Evolutionary conservation across 176 grass and related monocot genomes (phyloP).

Genomic region (Cenchrus americanus): DNA sequence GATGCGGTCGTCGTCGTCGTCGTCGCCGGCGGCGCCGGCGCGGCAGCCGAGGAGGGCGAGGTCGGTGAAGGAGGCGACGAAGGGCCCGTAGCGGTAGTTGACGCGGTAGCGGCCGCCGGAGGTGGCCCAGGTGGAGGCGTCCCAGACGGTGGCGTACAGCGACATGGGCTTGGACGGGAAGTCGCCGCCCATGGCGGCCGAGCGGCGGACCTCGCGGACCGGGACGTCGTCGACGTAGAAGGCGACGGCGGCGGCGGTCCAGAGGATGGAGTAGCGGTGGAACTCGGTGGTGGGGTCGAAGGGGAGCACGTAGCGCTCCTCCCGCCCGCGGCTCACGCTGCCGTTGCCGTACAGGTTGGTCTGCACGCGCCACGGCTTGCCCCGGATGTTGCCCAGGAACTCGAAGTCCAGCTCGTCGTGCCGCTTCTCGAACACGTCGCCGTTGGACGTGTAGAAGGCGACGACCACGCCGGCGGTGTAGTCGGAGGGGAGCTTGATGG

Average conservation of each 20-base stretch:
- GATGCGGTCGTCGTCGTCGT: conserved; percentile 52
- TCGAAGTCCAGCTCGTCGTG: conserved; percentile 96
- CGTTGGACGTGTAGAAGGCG: conserved; percentile 89
- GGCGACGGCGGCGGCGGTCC: conserved; percentile 41
- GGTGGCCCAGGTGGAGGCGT: conserved; percentile 86
- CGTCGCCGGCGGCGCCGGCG: no score
- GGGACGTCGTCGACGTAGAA: conserved; percentile 87
- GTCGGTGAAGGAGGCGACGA: conserved; percentile 75
- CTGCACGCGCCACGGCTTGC: conserved; percentile 79
- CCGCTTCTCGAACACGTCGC: conserved; percentile 74
- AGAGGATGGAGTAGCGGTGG: conserved; percentile 96
- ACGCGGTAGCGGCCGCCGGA: conserved; percentile 69
- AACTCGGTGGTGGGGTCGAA: conserved; percentile 88
- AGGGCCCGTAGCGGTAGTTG: conserved; percentile 78
- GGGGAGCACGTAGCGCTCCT: conserved; percentile 81
- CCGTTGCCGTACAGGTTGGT: conserved; percentile 95
- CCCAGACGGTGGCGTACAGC: conserved; percentile 90
- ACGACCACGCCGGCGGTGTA: conserved; percentile 92
- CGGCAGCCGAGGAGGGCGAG: conserved; percentile 76
- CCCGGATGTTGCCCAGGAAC: conserved; percentile 82
- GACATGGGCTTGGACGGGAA: conserved; percentile 95
- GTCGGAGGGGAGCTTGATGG: conserved; percentile 90
- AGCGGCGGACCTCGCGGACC: conserved; percentile 62
- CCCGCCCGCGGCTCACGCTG: conserved; percentile 68
- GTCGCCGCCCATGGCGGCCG: conserved; percentile 50